These are phyloP conservation scores for Alternaria infectoria DNA, from an alignment of 2,329 filamentous ascomycete genomes.

Conservation along the genomic window DNA sequence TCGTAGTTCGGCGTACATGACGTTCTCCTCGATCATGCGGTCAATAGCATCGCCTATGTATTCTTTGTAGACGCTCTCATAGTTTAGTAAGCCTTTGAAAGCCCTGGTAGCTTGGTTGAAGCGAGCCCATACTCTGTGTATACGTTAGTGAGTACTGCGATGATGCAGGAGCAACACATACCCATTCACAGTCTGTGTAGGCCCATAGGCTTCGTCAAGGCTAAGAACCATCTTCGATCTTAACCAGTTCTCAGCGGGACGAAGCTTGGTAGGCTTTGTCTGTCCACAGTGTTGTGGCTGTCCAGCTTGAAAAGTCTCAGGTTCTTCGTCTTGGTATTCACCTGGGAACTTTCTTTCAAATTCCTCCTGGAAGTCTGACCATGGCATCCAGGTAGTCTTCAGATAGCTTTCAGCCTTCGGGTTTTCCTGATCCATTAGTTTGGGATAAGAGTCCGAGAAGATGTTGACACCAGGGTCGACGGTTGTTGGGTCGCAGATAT, in stretches of 20 bases:
- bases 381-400: constrained; percentile 52
- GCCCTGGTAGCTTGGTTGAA: constrained; percentile 74
- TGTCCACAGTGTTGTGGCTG: constrained; percentile 24
- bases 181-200: constrained; percentile 59
- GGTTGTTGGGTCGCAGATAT: constrained; percentile 50
- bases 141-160: background rate
- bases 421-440: background rate
- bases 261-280: constrained; percentile 16
- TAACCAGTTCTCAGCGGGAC: constrained; percentile 60
- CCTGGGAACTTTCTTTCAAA: constrained; percentile 46
- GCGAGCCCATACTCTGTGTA: constrained; percentile 58
- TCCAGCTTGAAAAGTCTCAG: constrained; percentile 1
- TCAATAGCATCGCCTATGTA: constrained; percentile 68
- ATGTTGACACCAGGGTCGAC: constrained; percentile 46
- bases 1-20: constrained; percentile 74
- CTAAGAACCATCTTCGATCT: constrained; percentile 67
- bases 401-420: background rate
- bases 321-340: constrained; percentile 12
- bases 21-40: constrained; percentile 68
- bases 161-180: constrained; percentile 43
- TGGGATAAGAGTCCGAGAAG: constrained; percentile 59
- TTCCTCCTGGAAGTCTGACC: constrained; percentile 50
- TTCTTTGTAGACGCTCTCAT: constrained; percentile 65
- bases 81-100: constrained; percentile 76
- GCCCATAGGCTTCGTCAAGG: constrained; percentile 64